Evolutionary conservation across 345 rosid species (phyloP), one percentile per base, ranked within the genome.

Genomic region (Sisymbrium altissimum): DNA sequence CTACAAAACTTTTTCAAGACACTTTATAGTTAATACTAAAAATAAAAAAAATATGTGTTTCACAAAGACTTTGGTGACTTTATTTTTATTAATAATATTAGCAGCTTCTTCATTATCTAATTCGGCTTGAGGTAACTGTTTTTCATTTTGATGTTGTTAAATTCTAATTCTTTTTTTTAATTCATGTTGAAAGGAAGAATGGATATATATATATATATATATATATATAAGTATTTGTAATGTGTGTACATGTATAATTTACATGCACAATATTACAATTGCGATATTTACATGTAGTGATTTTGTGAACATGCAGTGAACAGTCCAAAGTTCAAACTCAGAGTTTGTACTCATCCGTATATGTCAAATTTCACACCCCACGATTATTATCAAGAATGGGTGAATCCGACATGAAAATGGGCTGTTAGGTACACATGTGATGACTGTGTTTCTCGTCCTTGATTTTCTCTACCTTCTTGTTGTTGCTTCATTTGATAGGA

Each of bases 331-430:
- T 49, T 49, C 27, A 10, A 10, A 21, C 0, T 0, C 7, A 9
- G 0, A 49, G 1, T 3, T 10, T 21, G 30, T 3, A 2, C 0
- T 9, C 1, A 2, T n/a, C n/a, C n/a, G n/a, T n/a, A n/a, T n/a
- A n/a, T n/a, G n/a, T n/a, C n/a, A n/a, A n/a, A n/a, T n/a, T 21
- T 7, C 3, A 6, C 6, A 9, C 6, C 30, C 14, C 30, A 1
- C 6, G 2, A 49, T 1, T 49, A 30, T 21, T 49, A 49, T 1
- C 55, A 49, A n/a, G 1, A 5, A 0, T 49, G 55, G 1, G 55
- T 49, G 30, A 49, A 49, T 49, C 55, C 55, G 9, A 12, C 27
- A n/a, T n/a, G n/a, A 10, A 1, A 2, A 49, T 30, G 55, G 3
- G 0, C 0, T 10, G 0, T 1, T 6, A 9, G 55, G n/a, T 49